Evolutionary conservation across 345 rosid genomes (phyloP), one percentile per base, ranked within the genome.

Genomic region (Lepidium aucheri): DNA sequence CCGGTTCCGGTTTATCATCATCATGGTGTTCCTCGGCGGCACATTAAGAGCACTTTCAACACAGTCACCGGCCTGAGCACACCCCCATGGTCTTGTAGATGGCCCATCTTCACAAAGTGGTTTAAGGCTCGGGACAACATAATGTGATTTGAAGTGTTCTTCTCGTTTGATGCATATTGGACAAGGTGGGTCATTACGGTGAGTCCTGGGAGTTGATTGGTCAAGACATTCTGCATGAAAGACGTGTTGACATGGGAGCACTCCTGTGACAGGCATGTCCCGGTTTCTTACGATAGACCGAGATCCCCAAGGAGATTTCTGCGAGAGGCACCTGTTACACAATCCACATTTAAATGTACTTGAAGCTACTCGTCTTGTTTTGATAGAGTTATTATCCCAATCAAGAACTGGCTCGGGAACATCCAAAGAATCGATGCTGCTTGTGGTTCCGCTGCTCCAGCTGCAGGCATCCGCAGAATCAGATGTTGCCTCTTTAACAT

Each of bases 141-240:
- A 74, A 68, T 72, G 75, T 54, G 76, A 13, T 67, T 60, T 74
- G 17, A 76, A 41, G 38, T 84, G 71, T 45, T 84, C 94, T 47
- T 79, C 32, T 17, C 65, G 76, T 80, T 85, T 84, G 67, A 41
- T 63, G 68, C 96, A 92, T 50, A 69, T 17, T 20, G 96, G 98
- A 77, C 98, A 92, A 26, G 91, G 85, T 9, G 98, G 96, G 15
- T 92, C 95, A 49, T 77, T 79, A 7, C 73, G 76, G 52, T 92
- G 89, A 46, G 77, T 73, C 73, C 87, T 87, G 7, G 87, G 81
- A n/a, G 96, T 87, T 73, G 86, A 63, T 56, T 89, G 90, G 62
- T 92, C 98, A 80, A 92, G 80, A 77, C 98, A 92, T 58, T 92
- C 98, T 1, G 89, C 98, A 53, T 92, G 98, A 69, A 85, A 92